phyloP scores from a whole-genome alignment of 306 rosid species.

The Cotoneaster glaucophyllus region DNA sequence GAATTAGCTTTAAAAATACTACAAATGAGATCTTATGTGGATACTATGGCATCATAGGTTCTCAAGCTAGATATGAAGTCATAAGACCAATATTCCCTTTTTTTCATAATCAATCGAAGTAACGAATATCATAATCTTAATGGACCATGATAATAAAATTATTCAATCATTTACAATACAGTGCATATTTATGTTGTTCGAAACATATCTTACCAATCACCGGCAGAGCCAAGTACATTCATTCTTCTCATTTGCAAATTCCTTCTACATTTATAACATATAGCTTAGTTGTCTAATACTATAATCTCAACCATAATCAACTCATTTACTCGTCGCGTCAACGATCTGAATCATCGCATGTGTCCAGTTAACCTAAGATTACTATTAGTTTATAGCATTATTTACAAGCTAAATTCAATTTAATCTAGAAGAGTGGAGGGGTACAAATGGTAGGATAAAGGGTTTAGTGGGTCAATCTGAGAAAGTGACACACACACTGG shows the following conservation, averaged over 20 bases:
- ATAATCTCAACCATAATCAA: background rate
- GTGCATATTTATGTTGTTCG: background rate
- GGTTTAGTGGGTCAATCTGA: background rate
- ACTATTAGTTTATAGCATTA: too few species aligned
- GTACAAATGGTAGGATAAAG: background rate
- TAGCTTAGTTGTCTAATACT: background rate
- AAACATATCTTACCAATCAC: too few species aligned
- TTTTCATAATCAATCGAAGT: background rate
- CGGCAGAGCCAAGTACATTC: accelerated
- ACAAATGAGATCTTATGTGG: background rate
- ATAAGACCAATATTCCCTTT: background rate
- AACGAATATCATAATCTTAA: background rate
- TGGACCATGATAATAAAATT: too few species aligned
- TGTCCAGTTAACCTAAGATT: background rate
- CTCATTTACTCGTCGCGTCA: too few species aligned
- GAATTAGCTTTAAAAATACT: background rate
- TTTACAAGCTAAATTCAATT: too few species aligned
- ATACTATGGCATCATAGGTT: background rate
- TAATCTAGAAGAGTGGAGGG: background rate
- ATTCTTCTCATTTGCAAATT: background rate
- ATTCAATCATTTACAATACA: too few species aligned
- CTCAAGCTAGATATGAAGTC: background rate
- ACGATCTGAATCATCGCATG: background rate
- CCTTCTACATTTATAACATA: background rate
- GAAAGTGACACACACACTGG: conserved; percentile 36